Percentiles rank a stretch among this genome's conserved stretches.
Evolutionary conservation across 257 asterid genomes (phyloP).

Genomic region (Dorcoceras hygrometricum): DNA sequence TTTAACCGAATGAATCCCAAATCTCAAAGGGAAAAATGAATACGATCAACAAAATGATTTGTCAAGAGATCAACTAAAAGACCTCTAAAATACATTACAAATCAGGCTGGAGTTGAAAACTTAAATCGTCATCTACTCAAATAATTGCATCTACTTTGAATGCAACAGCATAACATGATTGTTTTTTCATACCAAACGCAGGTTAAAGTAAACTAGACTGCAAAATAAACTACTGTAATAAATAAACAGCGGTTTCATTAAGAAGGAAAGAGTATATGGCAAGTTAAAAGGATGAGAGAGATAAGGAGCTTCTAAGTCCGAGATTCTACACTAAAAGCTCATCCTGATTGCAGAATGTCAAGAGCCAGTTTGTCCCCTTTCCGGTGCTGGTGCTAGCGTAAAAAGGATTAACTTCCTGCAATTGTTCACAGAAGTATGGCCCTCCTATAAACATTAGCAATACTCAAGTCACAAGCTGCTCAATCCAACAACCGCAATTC

Average conservation of each 20-base stretch:
- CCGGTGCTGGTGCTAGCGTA: not conserved
- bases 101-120: not conserved
- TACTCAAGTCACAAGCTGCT: slow-evolving; percentile 14
- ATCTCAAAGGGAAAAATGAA: too few species aligned
- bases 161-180: not conserved
- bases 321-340: slow-evolving; percentile 2
- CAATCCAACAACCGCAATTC: slow-evolving; percentile 32
- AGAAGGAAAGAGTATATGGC: not conserved
- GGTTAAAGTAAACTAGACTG: not conserved
- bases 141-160: not conserved
- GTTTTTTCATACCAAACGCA: not conserved
- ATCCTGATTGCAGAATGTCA: not conserved
- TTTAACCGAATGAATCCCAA: too few species aligned
- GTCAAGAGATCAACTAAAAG: too few species aligned
- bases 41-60: too few species aligned
- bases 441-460: not conserved
- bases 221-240: not conserved
- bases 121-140: not conserved
- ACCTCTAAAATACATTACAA: too few species aligned
- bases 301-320: not conserved
- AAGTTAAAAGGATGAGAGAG: not conserved
- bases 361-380: not conserved
- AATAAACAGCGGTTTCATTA: not conserved
- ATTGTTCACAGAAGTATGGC: not conserved
- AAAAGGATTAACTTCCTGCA: not conserved